phyloP scores from a whole-genome alignment of 208 protist species.

The Acanthamoeba lugdunensis region DNA sequence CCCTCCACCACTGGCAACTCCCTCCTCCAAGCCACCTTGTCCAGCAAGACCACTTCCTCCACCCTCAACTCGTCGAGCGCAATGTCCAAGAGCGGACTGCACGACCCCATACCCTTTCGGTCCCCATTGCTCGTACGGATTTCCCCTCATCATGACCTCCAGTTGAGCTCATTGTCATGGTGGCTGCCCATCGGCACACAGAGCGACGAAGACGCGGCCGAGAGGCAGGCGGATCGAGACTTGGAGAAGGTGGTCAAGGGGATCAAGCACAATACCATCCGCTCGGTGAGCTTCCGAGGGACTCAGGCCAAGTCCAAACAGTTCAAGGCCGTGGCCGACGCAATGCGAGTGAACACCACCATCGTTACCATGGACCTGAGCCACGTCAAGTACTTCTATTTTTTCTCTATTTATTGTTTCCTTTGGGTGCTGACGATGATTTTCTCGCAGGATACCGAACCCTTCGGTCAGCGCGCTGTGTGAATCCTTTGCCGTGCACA shows the following conservation, averaged over 20 bases:
- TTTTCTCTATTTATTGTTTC: neutral
- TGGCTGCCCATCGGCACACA: neutral
- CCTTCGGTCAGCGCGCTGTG: neutral
- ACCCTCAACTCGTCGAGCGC: neutral
- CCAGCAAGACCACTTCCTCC: neutral
- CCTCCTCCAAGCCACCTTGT: neutral
- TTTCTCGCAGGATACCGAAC: constrained; percentile 2
- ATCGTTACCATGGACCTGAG: constrained; percentile 34
- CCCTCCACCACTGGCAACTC: neutral
- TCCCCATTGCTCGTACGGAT: neutral
- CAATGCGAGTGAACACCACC: constrained; percentile 44
- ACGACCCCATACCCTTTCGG: neutral
- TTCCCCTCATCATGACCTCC: neutral
- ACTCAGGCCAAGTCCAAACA: constrained; percentile 10
- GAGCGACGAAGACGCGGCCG: constrained; percentile 15
- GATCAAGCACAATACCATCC: constrained; percentile 45
- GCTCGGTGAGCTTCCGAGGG: constrained; percentile 3
- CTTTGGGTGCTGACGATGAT: neutral
- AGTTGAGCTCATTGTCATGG: neutral
- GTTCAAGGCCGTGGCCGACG: constrained; percentile 49
- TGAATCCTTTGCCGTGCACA: constrained; percentile 10
- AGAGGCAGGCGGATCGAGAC: neutral
- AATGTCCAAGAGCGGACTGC: neutral
- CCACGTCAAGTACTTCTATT: neutral
- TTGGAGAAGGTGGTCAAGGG: constrained; percentile 67